Conservation (phyloP, 2,329 filamentous ascomycete species). For the Trematosphaeria pertusa region DNA sequence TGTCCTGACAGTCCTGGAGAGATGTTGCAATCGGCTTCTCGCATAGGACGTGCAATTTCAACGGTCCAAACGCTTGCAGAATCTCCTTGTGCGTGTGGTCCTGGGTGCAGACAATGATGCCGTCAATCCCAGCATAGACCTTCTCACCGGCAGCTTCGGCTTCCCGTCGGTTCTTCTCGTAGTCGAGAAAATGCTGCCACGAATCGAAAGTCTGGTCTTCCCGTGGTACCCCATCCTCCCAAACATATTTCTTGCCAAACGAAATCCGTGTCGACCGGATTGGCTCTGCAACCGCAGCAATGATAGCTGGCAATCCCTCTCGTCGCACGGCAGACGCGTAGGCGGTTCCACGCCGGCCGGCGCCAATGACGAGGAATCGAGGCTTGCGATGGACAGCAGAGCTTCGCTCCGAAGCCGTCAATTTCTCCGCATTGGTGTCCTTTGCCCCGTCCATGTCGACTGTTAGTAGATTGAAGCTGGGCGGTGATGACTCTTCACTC, state of each 20-base stretch:
- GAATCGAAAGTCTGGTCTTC: constrained; percentile 73
- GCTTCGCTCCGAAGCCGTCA: too few species aligned
- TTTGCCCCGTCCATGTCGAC: too few species aligned
- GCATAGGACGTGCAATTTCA: constrained; percentile 82
- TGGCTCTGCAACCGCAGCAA: constrained; percentile 83
- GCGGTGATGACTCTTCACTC: too few species aligned
- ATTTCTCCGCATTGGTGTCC: too few species aligned
- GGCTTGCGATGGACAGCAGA: too few species aligned
- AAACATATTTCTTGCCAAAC: constrained; percentile 76
- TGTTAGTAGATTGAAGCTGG: too few species aligned
- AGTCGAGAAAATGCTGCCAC: constrained; percentile 79
- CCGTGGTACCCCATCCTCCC: constrained; percentile 59
- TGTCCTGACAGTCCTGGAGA: constrained; percentile 78
- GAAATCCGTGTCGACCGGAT: constrained; percentile 74
- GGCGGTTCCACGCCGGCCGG: constrained; percentile 44
- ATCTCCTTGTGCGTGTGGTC: constrained; percentile 89
- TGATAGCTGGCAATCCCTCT: constrained; percentile 59
- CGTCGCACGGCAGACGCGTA: constrained; percentile 34
- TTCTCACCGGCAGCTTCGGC: constrained; percentile 38
- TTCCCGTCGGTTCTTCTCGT: constrained; percentile 69
- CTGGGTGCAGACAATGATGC: constrained; percentile 74
- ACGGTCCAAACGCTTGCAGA: constrained; percentile 72
- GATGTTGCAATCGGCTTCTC: constrained; percentile 92
- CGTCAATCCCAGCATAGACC: constrained; percentile 53
- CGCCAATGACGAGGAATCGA: constrained; percentile 47